Percentiles rank a stretch among this genome's conserved stretches.
Evolutionary conservation across 257 asterid species (phyloP).

Genomic region (Penstemon newberryi): DNA sequence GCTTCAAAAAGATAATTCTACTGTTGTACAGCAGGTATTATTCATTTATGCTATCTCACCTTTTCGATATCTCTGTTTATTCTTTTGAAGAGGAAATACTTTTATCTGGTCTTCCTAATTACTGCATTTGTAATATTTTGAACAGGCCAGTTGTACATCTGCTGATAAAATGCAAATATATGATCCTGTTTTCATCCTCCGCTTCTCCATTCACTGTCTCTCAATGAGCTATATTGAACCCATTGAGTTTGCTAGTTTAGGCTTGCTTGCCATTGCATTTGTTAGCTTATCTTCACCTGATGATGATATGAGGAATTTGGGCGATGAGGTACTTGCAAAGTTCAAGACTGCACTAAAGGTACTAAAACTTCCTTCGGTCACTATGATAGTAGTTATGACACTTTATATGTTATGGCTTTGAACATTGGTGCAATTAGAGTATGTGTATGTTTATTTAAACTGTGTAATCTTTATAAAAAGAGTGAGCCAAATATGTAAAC

Average conservation of each 20-base stretch:
- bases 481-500: neutral
- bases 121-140: slow-evolving; percentile 21
- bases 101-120: slow-evolving; percentile 5
- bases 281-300: slow-evolving; percentile 81
- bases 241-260: slow-evolving; percentile 80
- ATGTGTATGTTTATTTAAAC: slow-evolving; percentile 10
- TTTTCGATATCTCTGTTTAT: slow-evolving; percentile 12
- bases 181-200: slow-evolving; percentile 87
- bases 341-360: slow-evolving; percentile 79
- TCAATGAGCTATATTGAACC: slow-evolving; percentile 74
- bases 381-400: neutral
- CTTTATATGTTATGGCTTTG: slow-evolving; percentile 20
- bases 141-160: slow-evolving; percentile 47
- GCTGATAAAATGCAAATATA: slow-evolving; percentile 51
- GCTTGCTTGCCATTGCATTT: slow-evolving; percentile 79
- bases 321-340: slow-evolving; percentile 66
- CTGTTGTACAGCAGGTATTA: slow-evolving; percentile 50
- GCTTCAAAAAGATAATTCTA: slow-evolving; percentile 41
- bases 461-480: neutral
- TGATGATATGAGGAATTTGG: slow-evolving; percentile 72
- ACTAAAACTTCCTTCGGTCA: slow-evolving; percentile 24
- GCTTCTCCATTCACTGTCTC: slow-evolving; percentile 76
- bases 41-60: slow-evolving; percentile 18
- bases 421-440: slow-evolving; percentile 17
- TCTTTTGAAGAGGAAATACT: slow-evolving; percentile 1